Evolutionary conservation across 2,329 filamentous ascomycete species (phyloP), one percentile per base, ranked within the genome.

Genomic region (Arthrinium phaeospermum): DNA sequence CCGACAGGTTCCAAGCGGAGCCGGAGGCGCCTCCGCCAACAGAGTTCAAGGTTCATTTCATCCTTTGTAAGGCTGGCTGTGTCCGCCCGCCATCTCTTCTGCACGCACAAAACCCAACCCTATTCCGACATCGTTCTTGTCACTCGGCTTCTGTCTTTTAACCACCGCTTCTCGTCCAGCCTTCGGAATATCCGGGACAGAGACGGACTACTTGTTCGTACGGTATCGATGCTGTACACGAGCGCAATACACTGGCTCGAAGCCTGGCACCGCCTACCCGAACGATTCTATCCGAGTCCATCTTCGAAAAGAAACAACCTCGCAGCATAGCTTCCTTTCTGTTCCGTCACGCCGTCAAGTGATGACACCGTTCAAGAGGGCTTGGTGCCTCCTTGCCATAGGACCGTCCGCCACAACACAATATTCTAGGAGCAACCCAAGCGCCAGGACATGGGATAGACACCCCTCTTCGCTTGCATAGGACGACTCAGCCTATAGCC

Each of bases 41-140:
- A 64, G 41, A 61, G 53, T 41, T 41, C 37, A 61, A 61, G 53
- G 57, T 64, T 64, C 57, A 64, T 64, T 64, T 64, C 57, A 41
- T 64, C 57, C 57, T 64, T 64, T 64, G 57, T 64, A 64, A 64
- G 57, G 57, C 57, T 64, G 57, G 57, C 3, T 64, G 34, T 64
- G 57, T n/a, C 57, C 57, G 57, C 57, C 57, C 57, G 57, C 34
- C 57, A 34, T 64, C 57, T 24, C 57, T 41, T 41, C 22, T 4
- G 57, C 57, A 41, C 57, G 57, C 57, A 41, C 57, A 64, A 64
- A 64, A 64, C 57, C 57, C 57, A 64, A 64, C 57, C 57, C 57
- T 64, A 41, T 64, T 64, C 57, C 34, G 57, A 64, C 57, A 64
- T 64, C 57, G 57, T 41, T 4, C 19, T 41, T 14, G 57, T 41